These are phyloP conservation scores for Salinomyces thailandicus DNA, from an alignment of 2,329 filamentous ascomycete genomes.

Conservation along the genomic window DNA sequence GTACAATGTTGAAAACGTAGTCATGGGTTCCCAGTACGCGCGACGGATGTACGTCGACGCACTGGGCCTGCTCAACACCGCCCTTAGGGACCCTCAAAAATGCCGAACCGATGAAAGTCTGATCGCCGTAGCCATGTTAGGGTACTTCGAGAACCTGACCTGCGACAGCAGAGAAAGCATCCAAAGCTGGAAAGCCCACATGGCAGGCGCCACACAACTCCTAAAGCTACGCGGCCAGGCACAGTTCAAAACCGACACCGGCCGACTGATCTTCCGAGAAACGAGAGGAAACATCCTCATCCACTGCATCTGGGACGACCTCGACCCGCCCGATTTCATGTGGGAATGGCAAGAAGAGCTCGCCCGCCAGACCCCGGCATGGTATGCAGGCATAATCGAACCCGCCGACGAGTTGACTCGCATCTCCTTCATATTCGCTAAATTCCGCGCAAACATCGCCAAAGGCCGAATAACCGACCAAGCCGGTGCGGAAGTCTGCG, in stretches of 20 bases:
- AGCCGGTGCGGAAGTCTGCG: constrained; percentile 14
- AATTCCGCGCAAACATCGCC: constrained; percentile 12
- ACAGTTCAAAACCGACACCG: constrained; percentile 19
- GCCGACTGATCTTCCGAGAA: constrained; percentile 22
- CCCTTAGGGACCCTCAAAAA: constrained; percentile 21
- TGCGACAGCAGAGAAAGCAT: constrained; percentile 23
- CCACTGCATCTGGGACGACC: constrained; percentile 23
- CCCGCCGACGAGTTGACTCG: constrained; percentile 17
- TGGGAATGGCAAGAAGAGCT: constrained; percentile 20
- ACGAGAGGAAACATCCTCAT: constrained; percentile 19
- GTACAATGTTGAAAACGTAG: constrained; percentile 18
- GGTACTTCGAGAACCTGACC: constrained; percentile 29
- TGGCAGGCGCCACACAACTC: constrained; percentile 27
- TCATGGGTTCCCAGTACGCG: constrained; percentile 16
- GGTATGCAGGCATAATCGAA: constrained; percentile 4
- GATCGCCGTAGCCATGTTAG: constrained; percentile 27
- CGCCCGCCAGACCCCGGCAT: constrained; percentile 4
- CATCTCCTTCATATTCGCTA: constrained; percentile 19
- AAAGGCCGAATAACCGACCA: constrained; percentile 10
- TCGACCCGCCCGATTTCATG: constrained; percentile 19
- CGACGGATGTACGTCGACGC: constrained; percentile 21
- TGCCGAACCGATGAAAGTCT: constrained; percentile 25
- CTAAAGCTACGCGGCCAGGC: constrained; percentile 23
- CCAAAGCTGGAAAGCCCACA: constrained; percentile 30
- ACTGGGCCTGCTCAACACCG: constrained; percentile 24